Percentiles rank a stretch among this genome's conserved stretches.
These are phyloP conservation scores for Fraxinus angustifolia DNA, from an alignment of 305 asterid genomes.

Conservation along the genomic window DNA sequence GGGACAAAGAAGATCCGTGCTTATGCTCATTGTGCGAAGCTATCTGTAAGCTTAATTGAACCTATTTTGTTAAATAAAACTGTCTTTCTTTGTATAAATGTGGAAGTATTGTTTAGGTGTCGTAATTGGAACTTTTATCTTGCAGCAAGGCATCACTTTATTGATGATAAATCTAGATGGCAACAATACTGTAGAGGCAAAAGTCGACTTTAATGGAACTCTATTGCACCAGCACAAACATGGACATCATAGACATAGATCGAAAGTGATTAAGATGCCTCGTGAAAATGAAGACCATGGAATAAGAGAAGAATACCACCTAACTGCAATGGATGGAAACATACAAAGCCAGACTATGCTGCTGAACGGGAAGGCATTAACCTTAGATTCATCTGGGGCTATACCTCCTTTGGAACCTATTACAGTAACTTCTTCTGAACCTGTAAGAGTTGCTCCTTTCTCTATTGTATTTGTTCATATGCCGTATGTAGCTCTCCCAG, in stretches of 20 bases:
- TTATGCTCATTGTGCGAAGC: slow-evolving; percentile 47
- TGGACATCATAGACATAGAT: slow-evolving; percentile 17
- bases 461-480: slow-evolving; percentile 46
- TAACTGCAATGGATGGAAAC: slow-evolving; percentile 40
- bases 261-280: slow-evolving; percentile 15
- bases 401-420: slow-evolving; percentile 40
- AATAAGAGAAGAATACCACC: slow-evolving; percentile 46
- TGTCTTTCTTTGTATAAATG: not conserved
- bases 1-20: slow-evolving; percentile 48
- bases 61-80: not conserved
- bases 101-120: not conserved
- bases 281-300: not conserved
- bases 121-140: not conserved
- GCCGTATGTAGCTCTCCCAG: slow-evolving; percentile 35
- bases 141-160: slow-evolving; percentile 43
- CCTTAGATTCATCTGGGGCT: slow-evolving; percentile 28
- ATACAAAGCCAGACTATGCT: slow-evolving; percentile 47
- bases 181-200: slow-evolving; percentile 25
- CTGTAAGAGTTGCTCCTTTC: slow-evolving; percentile 34
- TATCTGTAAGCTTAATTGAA: slow-evolving; percentile 36
- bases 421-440: slow-evolving; percentile 31
- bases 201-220: slow-evolving; percentile 22
- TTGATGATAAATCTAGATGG: slow-evolving; percentile 47
- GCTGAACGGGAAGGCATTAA: slow-evolving; percentile 38
- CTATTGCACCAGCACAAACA: not conserved